Evolutionary conservation across 306 rosid genomes (phyloP).

Genomic region (Glycine tomentella): DNA sequence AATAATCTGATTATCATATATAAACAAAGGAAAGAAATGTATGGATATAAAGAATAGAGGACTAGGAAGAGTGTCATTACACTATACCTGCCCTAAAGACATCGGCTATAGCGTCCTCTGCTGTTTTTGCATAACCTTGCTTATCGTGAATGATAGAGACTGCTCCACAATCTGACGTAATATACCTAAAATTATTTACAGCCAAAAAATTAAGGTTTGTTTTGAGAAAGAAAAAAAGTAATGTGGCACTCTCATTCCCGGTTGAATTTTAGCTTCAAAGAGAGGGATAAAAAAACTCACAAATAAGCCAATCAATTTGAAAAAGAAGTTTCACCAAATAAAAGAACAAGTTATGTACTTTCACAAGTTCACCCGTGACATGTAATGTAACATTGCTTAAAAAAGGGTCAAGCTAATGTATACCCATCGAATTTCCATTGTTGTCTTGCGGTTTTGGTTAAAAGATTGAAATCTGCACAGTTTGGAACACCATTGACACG

Average conservation of each 20-base stretch:
- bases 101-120: constrained; percentile 84
- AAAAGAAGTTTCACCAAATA: constrained; percentile 37
- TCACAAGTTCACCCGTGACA: neutral
- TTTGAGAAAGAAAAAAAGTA: neutral
- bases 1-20: neutral
- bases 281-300: neutral
- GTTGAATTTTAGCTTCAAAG: constrained; percentile 26
- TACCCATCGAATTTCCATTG: constrained; percentile 89
- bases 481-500: constrained; percentile 89
- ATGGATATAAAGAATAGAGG: neutral
- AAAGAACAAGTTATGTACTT: neutral
- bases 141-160: constrained; percentile 62
- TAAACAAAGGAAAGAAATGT: neutral
- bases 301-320: neutral
- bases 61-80: neutral
- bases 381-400: neutral
- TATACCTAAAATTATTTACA: constrained; percentile 61
- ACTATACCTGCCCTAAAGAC: constrained; percentile 78
- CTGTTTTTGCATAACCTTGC: constrained; percentile 65
- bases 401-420: neutral
- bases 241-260: constrained; percentile 33
- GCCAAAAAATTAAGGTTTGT: neutral
- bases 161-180: constrained; percentile 92
- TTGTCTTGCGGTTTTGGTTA: constrained; percentile 66
- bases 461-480: constrained; percentile 79